phyloP scores from a whole-genome alignment of 2,329 filamentous ascomycete genomes.

The Arthrobotrys iridis region DNA sequence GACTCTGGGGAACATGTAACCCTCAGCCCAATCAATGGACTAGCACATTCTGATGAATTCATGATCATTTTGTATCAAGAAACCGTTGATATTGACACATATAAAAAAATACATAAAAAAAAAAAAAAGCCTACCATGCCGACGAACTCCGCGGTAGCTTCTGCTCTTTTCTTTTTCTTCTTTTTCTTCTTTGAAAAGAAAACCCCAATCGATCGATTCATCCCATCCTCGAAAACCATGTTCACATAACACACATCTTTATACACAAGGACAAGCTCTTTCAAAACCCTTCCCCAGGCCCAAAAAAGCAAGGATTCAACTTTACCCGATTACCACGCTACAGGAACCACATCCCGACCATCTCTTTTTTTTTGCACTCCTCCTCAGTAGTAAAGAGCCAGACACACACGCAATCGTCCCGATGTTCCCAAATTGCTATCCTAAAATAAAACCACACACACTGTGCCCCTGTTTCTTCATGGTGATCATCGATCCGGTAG shows the following conservation, averaged over 20 bases:
- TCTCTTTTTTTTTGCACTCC: background rate
- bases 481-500: slow-evolving; percentile 14
- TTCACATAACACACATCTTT: background rate
- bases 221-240: slow-evolving; percentile 3
- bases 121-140: background rate
- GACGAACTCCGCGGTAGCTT: background rate
- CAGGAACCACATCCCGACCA: slow-evolving; percentile 46
- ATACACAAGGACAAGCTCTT: background rate
- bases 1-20: no score
- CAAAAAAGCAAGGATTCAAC: slow-evolving; percentile 8
- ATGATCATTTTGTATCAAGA: no score
- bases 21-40: no score
- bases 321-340: slow-evolving; percentile 50
- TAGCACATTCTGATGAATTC: no score
- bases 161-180: background rate
- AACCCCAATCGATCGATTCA: slow-evolving; percentile 4
- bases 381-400: no score
- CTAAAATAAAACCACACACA: background rate
- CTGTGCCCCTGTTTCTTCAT: no score
- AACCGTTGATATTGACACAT: no score
- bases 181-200: background rate
- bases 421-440: slow-evolving; percentile 26
- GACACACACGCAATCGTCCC: slow-evolving; percentile 9
- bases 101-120: background rate
- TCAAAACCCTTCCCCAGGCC: background rate